Base-by-base conservation (phyloP, 805 yeast species). In the Kurtzmaniella fragi region DNA sequence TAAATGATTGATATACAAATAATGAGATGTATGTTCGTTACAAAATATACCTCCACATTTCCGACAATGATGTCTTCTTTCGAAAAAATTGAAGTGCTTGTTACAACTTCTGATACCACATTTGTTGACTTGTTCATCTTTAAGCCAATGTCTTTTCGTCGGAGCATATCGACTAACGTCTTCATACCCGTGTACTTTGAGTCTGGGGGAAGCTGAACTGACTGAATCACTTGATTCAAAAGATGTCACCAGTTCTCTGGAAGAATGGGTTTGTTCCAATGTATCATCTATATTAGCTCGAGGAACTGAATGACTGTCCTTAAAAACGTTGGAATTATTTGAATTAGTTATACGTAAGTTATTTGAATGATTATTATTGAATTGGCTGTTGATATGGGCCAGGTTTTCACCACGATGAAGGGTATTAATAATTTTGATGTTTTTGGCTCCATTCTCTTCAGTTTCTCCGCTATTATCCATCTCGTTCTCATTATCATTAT, bases 31-130 rank as follows among this genome's bases (percentile, higher is more conserved):
- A 58, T 86, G 90, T 43, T 74, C 78, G 27, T 78, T 77, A 58
- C 95, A 85, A 52, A 77, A 85, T 15, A 85, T 76, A 31, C 84
- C 87, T 28, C 95, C 95, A 59, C 95, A 85, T 55, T 82, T 81
- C 39, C 95, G 75, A 56, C 95, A 85, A 64, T 85, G 95, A 54
- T 85, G 95, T 46, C 81, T 73, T 50, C 90, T 75, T 57, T 75
- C 96, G 67, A 80, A 83, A 50, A 81, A 80, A 28, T 89, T 82
- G 63, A 91, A 90, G 13, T 69, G 55, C 50, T 73, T 77, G 37
- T 71, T 65, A 62, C 98, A 91, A 17, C 42, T 6, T 4, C 53
- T 45, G 17, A 73, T 71, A 11, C 76, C 71, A 58, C 98, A 91
- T 36, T 74, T 70, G 35, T 68, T 59, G 28, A 84, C 77, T 15